These are phyloP conservation scores for Metschnikowia corniflorae DNA, from an alignment of 805 yeast species.

Conservation along the genomic window DNA sequence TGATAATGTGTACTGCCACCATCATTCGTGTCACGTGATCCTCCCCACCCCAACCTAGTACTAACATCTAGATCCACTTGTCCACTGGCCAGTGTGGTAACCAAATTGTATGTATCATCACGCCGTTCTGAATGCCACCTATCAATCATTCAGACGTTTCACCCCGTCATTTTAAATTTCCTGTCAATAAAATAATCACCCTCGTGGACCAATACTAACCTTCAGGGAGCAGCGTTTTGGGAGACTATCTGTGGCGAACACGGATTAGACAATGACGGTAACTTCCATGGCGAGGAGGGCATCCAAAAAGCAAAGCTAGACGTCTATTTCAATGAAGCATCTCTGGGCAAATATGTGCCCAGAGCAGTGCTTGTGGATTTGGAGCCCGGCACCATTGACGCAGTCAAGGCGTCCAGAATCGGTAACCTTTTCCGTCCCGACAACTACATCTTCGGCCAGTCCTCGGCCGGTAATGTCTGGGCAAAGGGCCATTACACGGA, in stretches of 20 bases:
- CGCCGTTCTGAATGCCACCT: no score
- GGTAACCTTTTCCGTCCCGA: conserved; percentile 92
- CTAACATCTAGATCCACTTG: conserved; percentile 69
- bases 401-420: conserved; percentile 72
- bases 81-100: conserved; percentile 99
- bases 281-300: conserved; percentile 51
- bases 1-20: no score
- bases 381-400: conserved; percentile 92
- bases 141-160: no score
- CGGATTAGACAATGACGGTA: conserved; percentile 73
- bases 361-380: conserved; percentile 89
- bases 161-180: no score
- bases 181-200: neutral
- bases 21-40: conserved; percentile 2
- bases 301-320: conserved; percentile 54
- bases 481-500: conserved; percentile 96
- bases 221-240: conserved; percentile 87
- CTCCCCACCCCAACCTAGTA: conserved; percentile 6
- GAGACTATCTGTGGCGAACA: conserved; percentile 88
- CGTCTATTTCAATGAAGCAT: conserved; percentile 87
- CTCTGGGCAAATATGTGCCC: conserved; percentile 86
- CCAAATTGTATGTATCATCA: conserved; percentile 65
- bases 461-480: conserved; percentile 96
- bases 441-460: conserved; percentile 82
- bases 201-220: conserved; percentile 8